Base-by-base conservation (phyloP, 1,284 basidiomycete genomes). In the Coniferiporia weirii region DNA sequence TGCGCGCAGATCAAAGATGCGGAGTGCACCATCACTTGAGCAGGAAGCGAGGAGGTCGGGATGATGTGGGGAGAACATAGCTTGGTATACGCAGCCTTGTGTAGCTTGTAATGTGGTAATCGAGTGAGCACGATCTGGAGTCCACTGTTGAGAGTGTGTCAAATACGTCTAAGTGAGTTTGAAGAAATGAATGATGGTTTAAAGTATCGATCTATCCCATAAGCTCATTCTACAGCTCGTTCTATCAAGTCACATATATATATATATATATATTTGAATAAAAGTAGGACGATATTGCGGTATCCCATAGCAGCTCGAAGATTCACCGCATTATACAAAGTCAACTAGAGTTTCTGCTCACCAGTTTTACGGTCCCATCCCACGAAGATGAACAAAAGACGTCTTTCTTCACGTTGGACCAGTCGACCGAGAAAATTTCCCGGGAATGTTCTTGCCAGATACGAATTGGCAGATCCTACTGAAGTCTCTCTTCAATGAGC, bases 371-470 rank as follows among this genome's bases (percentile, higher is more conserved):
- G 2, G 81, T 84, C 34, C 92, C 93, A 70, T 99, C 96, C 96
- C 96, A 98, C 20, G 89, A 93, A 1, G 88, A 84, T 1, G 93
- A 95, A 4, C 84, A 83, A 71, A 99, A 98, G 1, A 84, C 79
- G 62, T 93, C 88, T 72, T 99, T 99, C 66, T 91, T 86, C 61
- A 97, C 73, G 71, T 98, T 98, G 64, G 91, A 95, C 96, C 96
- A 99, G 72, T 99, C 93, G 10, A 98, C 83, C n/a, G 89, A 90
- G 74, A 93, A 95, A 5, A 95, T 92, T 70, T 99, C 96, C 48
- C 89, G 83, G 5, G 85, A 82, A 71, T 99, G 96, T 72, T 98
- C 96, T 65, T 92, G 87, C 95, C 95, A 99, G 54, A 85, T 85
- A 59, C 87, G 84, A 60, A 98, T 89, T 0, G 96, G 96, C 62